Evolutionary conservation across 179 eudicot genomes (phyloP).

Genomic region (Silene noctiflora): DNA sequence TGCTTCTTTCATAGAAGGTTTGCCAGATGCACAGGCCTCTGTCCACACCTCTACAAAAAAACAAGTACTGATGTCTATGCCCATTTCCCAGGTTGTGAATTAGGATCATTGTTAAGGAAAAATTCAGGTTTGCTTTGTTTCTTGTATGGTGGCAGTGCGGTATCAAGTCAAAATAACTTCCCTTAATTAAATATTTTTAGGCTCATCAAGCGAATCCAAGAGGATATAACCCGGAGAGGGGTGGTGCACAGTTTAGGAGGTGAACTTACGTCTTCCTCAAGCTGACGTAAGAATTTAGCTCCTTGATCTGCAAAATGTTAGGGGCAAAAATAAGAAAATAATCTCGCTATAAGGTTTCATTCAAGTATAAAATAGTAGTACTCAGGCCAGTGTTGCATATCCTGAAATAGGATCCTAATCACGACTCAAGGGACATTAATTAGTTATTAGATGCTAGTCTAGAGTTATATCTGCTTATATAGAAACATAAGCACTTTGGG

Average conservation of each 20-base stretch:
- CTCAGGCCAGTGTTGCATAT: constrained; percentile 5
- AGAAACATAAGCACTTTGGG: neutral
- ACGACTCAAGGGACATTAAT: neutral
- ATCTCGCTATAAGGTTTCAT: neutral
- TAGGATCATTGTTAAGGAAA: neutral
- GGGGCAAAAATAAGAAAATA: neutral
- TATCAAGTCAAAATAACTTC: neutral
- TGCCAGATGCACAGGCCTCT: neutral
- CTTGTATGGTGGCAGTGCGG: neutral
- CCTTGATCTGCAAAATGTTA: constrained; percentile 68
- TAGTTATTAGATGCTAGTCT: neutral
- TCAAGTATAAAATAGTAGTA: constrained; percentile 7
- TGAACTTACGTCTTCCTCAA: constrained; percentile 89
- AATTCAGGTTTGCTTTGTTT: neutral
- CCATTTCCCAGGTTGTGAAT: neutral
- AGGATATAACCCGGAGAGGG: neutral
- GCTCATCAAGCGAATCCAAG: constrained; percentile 12
- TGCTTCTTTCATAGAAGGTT: neutral
- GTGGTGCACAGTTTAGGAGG: constrained; percentile 8
- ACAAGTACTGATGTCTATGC: neutral
- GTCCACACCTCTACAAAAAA: neutral
- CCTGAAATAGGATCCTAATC: neutral
- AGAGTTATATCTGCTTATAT: neutral
- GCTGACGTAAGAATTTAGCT: constrained; percentile 80
- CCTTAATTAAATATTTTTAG: neutral